Base-by-base conservation (phyloP, 441 rosid species). In the Sinapis alba region DNA sequence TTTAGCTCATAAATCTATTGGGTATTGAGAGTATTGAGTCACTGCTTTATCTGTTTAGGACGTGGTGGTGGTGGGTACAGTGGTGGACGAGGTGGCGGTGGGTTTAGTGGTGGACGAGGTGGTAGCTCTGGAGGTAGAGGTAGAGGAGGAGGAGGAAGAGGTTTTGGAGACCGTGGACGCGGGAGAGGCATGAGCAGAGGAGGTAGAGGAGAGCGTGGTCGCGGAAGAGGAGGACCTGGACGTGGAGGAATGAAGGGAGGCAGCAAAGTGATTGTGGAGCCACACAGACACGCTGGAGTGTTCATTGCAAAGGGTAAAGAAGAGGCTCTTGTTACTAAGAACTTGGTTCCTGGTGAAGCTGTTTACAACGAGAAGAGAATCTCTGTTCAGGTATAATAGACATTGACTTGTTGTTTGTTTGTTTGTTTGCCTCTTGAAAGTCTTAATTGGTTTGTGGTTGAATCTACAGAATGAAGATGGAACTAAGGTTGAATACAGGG, bases 401-500 rank as follows among this genome's bases (percentile, higher is more conserved):
- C n/a, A n/a, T n/a, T n/a, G n/a, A n/a, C n/a, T n/a, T n/a, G n/a
- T n/a, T n/a, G n/a, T n/a, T n/a, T n/a, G n/a, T n/a, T n/a, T n/a
- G n/a, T n/a, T n/a, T n/a, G n/a, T n/a, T n/a, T n/a, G n/a, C n/a
- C n/a, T n/a, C n/a, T n/a, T n/a, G n/a, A n/a, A n/a, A n/a, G n/a
- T n/a, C n/a, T n/a, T n/a, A n/a, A n/a, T n/a, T n/a, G n/a, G n/a
- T n/a, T n/a, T n/a, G n/a, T n/a, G n/a, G n/a, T n/a, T n/a, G n/a
- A n/a, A n/a, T n/a, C n/a, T n/a, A n/a, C n/a, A n/a, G 96, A 89
- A 89, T 53, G 97, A 91, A 68, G 97, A 89, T 79, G 94, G 96
- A 66, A 88, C 89, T 7, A 88, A 93, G 76, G 83, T 87, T 43
- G 98, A 93, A 26, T 93, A 91, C 81, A 85, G 98, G 58, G 80